Evolutionary conservation across 345 rosid genomes (phyloP).

Genomic region (Populus deltoides): DNA sequence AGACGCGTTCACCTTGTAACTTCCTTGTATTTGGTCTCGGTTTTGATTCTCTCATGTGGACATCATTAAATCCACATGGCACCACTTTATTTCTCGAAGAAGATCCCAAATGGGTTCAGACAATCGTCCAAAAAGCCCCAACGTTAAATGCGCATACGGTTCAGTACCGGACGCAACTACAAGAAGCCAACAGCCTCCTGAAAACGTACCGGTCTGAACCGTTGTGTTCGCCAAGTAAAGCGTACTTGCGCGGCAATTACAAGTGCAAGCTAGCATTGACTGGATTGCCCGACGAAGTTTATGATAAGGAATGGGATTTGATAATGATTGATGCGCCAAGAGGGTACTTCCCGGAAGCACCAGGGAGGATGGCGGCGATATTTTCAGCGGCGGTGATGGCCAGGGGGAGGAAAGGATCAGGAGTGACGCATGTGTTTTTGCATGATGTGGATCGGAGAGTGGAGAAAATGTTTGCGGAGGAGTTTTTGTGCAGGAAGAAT

Average conservation of each 20-base stretch:
- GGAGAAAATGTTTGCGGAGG: slow-evolving; percentile 59
- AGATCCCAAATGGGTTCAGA: slow-evolving; percentile 57
- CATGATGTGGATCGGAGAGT: slow-evolving; percentile 69
- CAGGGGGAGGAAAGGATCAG: slow-evolving; percentile 55
- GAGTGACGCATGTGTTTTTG: slow-evolving; percentile 68
- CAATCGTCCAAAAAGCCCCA: slow-evolving; percentile 47
- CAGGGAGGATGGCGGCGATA: slow-evolving; percentile 77
- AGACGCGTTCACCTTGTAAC: slow-evolving; percentile 42
- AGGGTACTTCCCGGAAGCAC: slow-evolving; percentile 65
- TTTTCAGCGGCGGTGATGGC: slow-evolving; percentile 85
- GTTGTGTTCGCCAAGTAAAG: slow-evolving; percentile 44
- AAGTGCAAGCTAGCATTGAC: slow-evolving; percentile 60
- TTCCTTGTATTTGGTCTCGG: slow-evolving; percentile 72
- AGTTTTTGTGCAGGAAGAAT: slow-evolving; percentile 61
- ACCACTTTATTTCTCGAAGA: slow-evolving; percentile 70
- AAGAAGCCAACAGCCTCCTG: slow-evolving; percentile 46
- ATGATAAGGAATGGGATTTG: slow-evolving; percentile 79
- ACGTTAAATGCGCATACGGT: slow-evolving; percentile 58
- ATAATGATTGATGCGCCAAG: slow-evolving; percentile 84
- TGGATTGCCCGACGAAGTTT: slow-evolving; percentile 70
- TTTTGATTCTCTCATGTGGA: slow-evolving; percentile 75
- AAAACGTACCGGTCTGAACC: slow-evolving; percentile 39
- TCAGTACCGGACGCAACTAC: slow-evolving; percentile 60
- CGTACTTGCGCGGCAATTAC: slow-evolving; percentile 53
- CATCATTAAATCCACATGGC: slow-evolving; percentile 65